Conservation (phyloP, 805 yeast genomes). For the Candida nanaspora region DNA sequence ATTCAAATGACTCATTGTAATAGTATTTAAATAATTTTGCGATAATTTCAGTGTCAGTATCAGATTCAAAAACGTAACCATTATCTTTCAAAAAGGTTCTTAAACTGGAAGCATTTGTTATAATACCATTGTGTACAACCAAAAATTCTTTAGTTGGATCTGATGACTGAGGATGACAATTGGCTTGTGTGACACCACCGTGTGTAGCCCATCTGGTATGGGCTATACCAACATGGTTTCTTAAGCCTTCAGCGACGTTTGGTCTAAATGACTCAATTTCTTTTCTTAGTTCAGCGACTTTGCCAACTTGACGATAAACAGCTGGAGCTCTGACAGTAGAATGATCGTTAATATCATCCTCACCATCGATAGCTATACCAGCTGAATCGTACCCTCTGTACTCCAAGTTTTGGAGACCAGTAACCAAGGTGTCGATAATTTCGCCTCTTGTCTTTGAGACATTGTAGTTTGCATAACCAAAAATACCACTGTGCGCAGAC, state of each 20-base stretch:
- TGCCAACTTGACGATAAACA: constrained; percentile 83
- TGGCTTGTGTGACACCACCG: constrained; percentile 78
- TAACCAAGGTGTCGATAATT: constrained; percentile 80
- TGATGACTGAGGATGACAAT: constrained; percentile 96
- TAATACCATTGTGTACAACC: constrained; percentile 96
- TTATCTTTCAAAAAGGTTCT: constrained; percentile 72
- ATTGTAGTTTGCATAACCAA: constrained; percentile 94
- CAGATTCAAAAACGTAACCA: constrained; percentile 81
- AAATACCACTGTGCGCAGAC: constrained; percentile 92
- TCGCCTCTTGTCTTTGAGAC: constrained; percentile 91
- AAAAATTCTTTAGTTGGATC: constrained; percentile 78
- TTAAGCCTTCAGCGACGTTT: constrained; percentile 58
- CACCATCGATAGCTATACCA: constrained; percentile 94
- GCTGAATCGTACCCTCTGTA: constrained; percentile 98
- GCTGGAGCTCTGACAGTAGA: constrained; percentile 50
- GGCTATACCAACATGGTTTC: constrained; percentile 91
- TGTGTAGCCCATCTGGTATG: constrained; percentile 99
- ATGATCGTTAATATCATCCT: constrained; percentile 32
- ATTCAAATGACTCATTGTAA: constrained; percentile 72
- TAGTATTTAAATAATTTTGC: constrained; percentile 91
- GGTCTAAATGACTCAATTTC: constrained; percentile 46
- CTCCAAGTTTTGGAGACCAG: constrained; percentile 80
- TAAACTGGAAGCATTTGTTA: constrained; percentile 90
- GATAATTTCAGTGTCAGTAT: constrained; percentile 96
- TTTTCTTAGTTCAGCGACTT: constrained; percentile 73